These are phyloP conservation scores for Amanita molliuscula DNA, from an alignment of 768 basidiomycete species.

Conservation along the genomic window DNA sequence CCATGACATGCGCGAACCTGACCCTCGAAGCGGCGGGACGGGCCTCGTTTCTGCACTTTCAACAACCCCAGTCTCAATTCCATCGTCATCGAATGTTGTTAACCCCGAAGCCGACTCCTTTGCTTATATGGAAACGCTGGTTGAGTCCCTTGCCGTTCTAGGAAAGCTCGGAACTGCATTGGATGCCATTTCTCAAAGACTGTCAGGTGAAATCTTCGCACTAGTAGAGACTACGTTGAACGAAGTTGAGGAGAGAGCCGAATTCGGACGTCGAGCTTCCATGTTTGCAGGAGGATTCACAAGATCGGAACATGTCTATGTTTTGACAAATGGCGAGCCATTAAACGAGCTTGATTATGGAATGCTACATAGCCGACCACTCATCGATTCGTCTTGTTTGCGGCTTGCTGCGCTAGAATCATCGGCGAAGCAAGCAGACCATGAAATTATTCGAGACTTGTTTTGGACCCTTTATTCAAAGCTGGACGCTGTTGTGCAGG, in stretches of 20 bases:
- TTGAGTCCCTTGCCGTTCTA: slow-evolving; percentile 88
- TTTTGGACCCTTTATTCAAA: slow-evolving; percentile 99
- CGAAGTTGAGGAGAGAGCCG: slow-evolving; percentile 86
- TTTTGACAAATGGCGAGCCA: slow-evolving; percentile 27
- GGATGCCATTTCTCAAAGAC: slow-evolving; percentile 74
- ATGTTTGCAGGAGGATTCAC: slow-evolving; percentile 23
- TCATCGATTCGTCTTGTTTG: slow-evolving; percentile 21
- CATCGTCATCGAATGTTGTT: slow-evolving; percentile 12
- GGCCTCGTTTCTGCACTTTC: slow-evolving; percentile 5
- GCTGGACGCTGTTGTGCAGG: slow-evolving; percentile 86
- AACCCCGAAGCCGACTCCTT: slow-evolving; percentile 95
- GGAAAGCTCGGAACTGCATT: slow-evolving; percentile 80
- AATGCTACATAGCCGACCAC: not conserved
- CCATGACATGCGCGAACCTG: slow-evolving; percentile 44
- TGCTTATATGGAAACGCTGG: slow-evolving; percentile 80
- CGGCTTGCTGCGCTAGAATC: slow-evolving; percentile 68
- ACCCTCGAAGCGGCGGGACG: slow-evolving; percentile 15
- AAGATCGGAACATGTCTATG: slow-evolving; percentile 43
- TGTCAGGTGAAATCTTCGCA: slow-evolving; percentile 73
- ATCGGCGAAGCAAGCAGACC: slow-evolving; percentile 61
- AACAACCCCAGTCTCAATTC: slow-evolving; percentile 8
- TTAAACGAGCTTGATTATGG: slow-evolving; percentile 14
- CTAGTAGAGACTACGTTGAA: slow-evolving; percentile 82
- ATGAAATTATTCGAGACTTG: slow-evolving; percentile 80
- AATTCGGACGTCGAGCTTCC: slow-evolving; percentile 53